Base-by-base conservation (phyloP, 1,139 yeast genomes). In the Geotrichum fermentans region DNA sequence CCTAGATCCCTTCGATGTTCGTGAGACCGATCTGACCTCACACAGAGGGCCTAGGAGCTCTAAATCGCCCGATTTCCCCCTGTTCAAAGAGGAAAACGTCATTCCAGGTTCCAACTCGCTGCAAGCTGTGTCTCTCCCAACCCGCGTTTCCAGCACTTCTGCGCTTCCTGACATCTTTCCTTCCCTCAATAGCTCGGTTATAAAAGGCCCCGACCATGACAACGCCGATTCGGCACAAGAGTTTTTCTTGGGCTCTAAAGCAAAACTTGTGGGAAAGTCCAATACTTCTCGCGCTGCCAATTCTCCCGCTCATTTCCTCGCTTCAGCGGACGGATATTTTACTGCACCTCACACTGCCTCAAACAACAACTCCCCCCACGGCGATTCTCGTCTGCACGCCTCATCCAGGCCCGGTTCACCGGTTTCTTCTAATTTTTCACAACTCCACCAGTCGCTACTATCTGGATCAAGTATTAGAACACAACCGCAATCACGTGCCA, bases 401-500 rank as follows among this genome's bases (percentile, higher is more conserved):
- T 36, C 40, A 5, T 32, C 50, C 4, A 40, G 45, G 29, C 22
- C 46, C 20, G 6, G 43, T 14, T 47, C 46, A 6, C 50, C 50
- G 20, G 33, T 45, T 11, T 39, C 46, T 13, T 43, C 49, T 2
- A 10, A 41, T n/a, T 41, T 30, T 24, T 37, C 41, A 7, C 50
- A 46, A 33, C 14, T 38, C 11, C 30, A 38, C 41, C 30, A 37
- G 29, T 13, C 21, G 11, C 17, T 26, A 21, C 24, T 32, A 4
- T 16, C 47, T 2, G 33, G 24, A 16, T 21, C 18, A 11, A 41
- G 40, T 16, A 18, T 29, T 4, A 36, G 46, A 20, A 29, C 45
- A 3, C 58, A 52, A 16, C 60, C 61, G n/a, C 57, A 54, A 10
- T 55, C 60, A 8, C 40, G 60, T n/a, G 57, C 58, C 11, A 55